These are phyloP conservation scores for Pistacia integerrima DNA, from an alignment of 345 rosid genomes.

Conservation along the genomic window DNA sequence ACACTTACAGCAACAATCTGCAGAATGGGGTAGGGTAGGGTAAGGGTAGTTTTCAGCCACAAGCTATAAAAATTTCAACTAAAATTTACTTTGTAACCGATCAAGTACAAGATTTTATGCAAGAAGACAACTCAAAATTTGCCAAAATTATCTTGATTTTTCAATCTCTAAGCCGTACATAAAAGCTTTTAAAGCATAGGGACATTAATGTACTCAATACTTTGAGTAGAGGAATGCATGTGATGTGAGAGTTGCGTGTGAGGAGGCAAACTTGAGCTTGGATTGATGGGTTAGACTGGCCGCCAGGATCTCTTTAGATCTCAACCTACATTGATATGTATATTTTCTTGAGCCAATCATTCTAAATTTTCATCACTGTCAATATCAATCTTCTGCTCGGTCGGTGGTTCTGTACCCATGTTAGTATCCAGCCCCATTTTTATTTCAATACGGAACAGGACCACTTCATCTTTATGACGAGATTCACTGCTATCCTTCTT, in stretches of 20 bases:
- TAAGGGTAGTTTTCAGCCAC: not conserved
- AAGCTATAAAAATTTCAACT: not conserved
- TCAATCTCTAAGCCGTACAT: not conserved
- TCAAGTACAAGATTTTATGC: not conserved
- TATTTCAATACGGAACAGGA: slow-evolving; percentile 10
- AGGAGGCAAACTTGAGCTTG: slow-evolving; percentile 1
- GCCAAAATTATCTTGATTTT: not conserved
- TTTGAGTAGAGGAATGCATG: not conserved
- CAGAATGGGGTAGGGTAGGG: not conserved
- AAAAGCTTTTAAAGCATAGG: not conserved
- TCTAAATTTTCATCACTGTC: slow-evolving; percentile 9
- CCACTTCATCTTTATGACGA: slow-evolving; percentile 24
- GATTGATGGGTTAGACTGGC: not conserved
- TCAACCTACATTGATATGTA: not conserved
- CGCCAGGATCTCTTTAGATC: not conserved
- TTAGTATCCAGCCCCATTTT: slow-evolving; percentile 7
- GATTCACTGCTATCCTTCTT: slow-evolving; percentile 25
- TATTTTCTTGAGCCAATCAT: not conserved
- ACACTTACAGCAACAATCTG: not conserved
- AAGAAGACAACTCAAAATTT: not conserved
- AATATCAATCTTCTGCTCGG: slow-evolving; percentile 19
- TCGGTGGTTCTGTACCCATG: slow-evolving; percentile 13
- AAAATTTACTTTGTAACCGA: not conserved
- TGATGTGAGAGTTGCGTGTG: slow-evolving; percentile 23
- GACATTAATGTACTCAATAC: not conserved